Evolutionary conservation across 73 alveolate species (phyloP), one percentile per base, ranked within the genome.

Genomic region (Paramecium sonneborni): DNA sequence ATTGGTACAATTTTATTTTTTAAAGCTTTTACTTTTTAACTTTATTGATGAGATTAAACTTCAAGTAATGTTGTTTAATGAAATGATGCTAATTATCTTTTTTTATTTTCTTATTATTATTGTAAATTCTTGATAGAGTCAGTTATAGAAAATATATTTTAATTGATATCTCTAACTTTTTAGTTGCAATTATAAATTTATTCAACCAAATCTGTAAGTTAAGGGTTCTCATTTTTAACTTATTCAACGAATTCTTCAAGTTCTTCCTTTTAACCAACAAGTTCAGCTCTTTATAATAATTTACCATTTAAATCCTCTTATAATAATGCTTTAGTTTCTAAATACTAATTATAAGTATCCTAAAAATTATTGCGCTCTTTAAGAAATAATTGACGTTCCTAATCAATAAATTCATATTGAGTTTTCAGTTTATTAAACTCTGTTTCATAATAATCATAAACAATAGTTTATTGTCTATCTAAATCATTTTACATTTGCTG

Each of bases 111-210:
- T 93, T 95, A 90, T 85, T 74, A 94, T 96, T 21, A 57, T 79
- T 20, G 93, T 95, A 62, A 88, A 96, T 79, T 57, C 85, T 23
- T 85, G 56, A 85, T 96, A 93, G 86, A 94, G 88, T 46, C 91
- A 76, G 44, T 96, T 96, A 57, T 92, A 82, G 14, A 93, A 86
- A 23, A 93, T 79, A 37, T 92, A 67, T 48, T 96, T 95, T 46
- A 41, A 35, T 67, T 18, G 79, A 14, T 67, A 34, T 20, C 93
- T 44, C n/a, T 34, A 52, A 55, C 67, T 57, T 92, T 88, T 10
- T 43, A 20, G 6, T 41, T 62, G 90, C 57, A 92, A 8, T 93
- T 74, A 26, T 21, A 30, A 20, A 85, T 52, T 32, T 41, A 69
- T 85, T 52, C 15, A 21, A 20, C 85, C 12, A 57, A 21, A 10